These are phyloP conservation scores for Ogataea angusta DNA, from an alignment of 805 yeast species.

Conservation along the genomic window DNA sequence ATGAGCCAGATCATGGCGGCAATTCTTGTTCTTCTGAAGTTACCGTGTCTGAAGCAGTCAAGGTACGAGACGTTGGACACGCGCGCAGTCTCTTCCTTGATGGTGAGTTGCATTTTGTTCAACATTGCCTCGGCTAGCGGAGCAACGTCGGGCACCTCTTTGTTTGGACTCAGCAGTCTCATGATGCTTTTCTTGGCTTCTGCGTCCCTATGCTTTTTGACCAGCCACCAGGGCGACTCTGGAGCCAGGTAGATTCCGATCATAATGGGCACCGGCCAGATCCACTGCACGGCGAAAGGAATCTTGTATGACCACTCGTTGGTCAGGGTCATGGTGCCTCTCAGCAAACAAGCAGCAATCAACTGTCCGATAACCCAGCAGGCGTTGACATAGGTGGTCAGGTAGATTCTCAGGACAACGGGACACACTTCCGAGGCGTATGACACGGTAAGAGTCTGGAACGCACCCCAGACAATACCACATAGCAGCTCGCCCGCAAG, in stretches of 20 bases:
- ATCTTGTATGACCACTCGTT: constrained; percentile 43
- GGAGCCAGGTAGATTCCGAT: constrained; percentile 47
- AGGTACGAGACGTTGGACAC: constrained; percentile 9
- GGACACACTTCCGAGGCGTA: constrained; percentile 61
- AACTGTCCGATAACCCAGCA: constrained; percentile 60
- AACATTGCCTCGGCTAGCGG: constrained; percentile 12
- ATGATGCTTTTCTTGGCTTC: constrained; percentile 29
- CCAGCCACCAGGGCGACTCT: constrained; percentile 58
- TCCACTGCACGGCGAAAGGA: constrained; percentile 61
- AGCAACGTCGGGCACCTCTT: background rate
- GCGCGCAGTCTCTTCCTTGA: constrained; percentile 11
- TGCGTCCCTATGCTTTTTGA: constrained; percentile 37
- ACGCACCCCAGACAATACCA: constrained; percentile 54
- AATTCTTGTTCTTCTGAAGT: constrained; percentile 50
- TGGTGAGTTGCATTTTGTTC: background rate
- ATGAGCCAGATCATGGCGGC: constrained; percentile 50
- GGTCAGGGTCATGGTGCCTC: constrained; percentile 12
- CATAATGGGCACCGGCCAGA: constrained; percentile 51
- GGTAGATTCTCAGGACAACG: constrained; percentile 42
- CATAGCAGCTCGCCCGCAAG: constrained; percentile 42
- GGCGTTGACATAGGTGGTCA: constrained; percentile 48
- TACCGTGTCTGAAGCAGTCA: constrained; percentile 48
- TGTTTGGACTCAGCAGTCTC: background rate
- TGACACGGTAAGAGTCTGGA: constrained; percentile 48
- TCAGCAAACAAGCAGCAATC: constrained; percentile 49